Evolutionary conservation across 1,284 basidiomycete genomes (phyloP), one percentile per base, ranked within the genome.

Genomic region (Ustilago esculenta): DNA sequence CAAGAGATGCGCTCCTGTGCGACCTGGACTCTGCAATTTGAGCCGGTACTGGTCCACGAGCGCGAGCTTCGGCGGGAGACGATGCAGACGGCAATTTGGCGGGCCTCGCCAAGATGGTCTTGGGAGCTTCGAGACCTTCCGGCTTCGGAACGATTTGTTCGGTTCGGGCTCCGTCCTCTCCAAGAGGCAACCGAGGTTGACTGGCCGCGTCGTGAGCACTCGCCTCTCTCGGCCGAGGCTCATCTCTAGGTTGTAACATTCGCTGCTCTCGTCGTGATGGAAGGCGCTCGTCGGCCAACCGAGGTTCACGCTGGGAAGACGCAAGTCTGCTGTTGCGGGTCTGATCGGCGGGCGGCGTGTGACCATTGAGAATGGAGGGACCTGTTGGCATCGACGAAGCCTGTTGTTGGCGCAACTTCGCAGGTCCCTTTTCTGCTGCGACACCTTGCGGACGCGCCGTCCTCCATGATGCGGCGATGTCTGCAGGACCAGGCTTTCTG

Each of bases 391-490:
- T 30, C 6, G 55, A 33, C 12, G 54, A 21, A 4, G 21, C 3
- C n/a, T 52, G 54, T 21, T 53, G 55, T n/a, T 29, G 50, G 14
- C 46, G 55, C 14, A 24, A 17, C 25, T 30, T 52, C 6, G 48
- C 17, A 2, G 41, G 21, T 11, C 27, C 30, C 6, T 14, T 29
- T 1, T 64, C 33, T 12, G 17, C 29, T 17, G 43, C 21, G 10
- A 11, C 25, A 18, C n/a, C 15, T 18, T 51, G 49, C 11, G 40
- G 40, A 10, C 55, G 58, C 34, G 58, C 42, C 17, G 53, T 63
- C 44, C 66, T 54, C 66, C 66, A 69, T 4, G 66, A 63, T 15
- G 47, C 45, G 10, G 55, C 66, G 20, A 45, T 64, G 45, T 73
- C 71, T 21, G 71, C 71, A 9, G 53, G 55, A 20, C 60, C 60